A percentile compares a stretch with the other conserved stretches of the same genome.
phyloP scores from a whole-genome alignment of 2,329 filamentous ascomycete species.

The Alternaria gansuensis region DNA sequence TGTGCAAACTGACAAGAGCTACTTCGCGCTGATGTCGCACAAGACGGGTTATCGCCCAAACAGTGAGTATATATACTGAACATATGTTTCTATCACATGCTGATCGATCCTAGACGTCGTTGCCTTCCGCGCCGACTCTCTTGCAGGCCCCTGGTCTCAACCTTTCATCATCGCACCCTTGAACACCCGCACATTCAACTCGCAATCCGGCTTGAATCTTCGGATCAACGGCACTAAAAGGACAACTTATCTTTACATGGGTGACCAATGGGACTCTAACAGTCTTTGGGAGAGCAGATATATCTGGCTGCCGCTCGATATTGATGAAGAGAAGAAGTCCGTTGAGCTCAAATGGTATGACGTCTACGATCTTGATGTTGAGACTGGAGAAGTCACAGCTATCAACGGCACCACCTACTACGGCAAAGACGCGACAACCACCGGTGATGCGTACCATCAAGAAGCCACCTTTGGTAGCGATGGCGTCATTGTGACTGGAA shows the following conservation, averaged over 20 bases:
- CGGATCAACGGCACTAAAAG: conserved; percentile 60
- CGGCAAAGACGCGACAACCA: conserved; percentile 57
- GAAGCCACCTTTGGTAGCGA: conserved; percentile 64
- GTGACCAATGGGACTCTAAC: conserved; percentile 64
- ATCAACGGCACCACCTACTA: conserved; percentile 61
- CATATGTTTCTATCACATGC: background rate
- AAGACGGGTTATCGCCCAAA: conserved; percentile 72
- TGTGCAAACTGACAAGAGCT: conserved; percentile 67
- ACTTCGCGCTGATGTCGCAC: conserved; percentile 69
- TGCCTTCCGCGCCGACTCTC: conserved; percentile 62
- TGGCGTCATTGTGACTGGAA: conserved; percentile 61
- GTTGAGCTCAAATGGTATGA: conserved; percentile 64
- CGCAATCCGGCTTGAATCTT: conserved; percentile 62
- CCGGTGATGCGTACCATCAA: conserved; percentile 63
- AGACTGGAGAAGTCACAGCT: conserved; percentile 60
- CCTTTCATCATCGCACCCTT: conserved; percentile 62
- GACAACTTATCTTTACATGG: conserved; percentile 63
- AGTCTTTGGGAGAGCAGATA: conserved; percentile 66
- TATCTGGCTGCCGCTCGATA: conserved; percentile 65
- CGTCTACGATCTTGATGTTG: conserved; percentile 64
- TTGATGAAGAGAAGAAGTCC: conserved; percentile 62
- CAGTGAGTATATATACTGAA: conserved; percentile 40
- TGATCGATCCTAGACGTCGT: conserved; percentile 58
- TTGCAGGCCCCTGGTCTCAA: conserved; percentile 64
- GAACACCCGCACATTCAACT: conserved; percentile 63